A percentile compares a stretch with the other conserved stretches of the same genome.
These are phyloP conservation scores for Lasiosphaeris hirsuta DNA, from an alignment of 495 filamentous ascomycete genomes.

Conservation along the genomic window DNA sequence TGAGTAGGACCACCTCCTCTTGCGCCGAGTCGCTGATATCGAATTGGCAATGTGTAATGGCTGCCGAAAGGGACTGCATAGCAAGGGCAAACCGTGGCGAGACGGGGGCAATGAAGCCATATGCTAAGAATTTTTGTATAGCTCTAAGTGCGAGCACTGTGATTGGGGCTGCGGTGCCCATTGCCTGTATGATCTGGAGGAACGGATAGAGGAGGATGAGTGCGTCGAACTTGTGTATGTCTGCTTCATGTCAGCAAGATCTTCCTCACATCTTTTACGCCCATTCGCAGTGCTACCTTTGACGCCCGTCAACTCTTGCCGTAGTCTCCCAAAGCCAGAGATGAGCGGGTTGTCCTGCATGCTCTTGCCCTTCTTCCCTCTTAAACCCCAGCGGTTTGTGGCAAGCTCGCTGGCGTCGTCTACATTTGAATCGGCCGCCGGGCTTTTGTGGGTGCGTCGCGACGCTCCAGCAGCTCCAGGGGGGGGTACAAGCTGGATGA, in stretches of 20 bases:
- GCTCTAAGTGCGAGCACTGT: conserved; percentile 91
- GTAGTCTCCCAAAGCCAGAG: conserved; percentile 84
- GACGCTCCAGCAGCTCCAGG: conserved; percentile 28
- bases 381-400: conserved; percentile 73
- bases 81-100: conserved; percentile 83
- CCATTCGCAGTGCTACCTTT: conserved; percentile 53
- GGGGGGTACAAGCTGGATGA: conserved; percentile 46
- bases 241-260: conserved; percentile 38
- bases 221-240: conserved; percentile 86
- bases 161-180: conserved; percentile 91
- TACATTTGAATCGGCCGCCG: conserved; percentile 15
- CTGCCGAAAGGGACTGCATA: conserved; percentile 92
- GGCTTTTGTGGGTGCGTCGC: conserved; percentile 33
- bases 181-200: conserved; percentile 94
- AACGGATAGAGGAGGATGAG: conserved; percentile 91
- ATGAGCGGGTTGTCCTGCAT: conserved; percentile 98
- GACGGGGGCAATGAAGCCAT: conserved; percentile 78
- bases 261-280: not conserved
- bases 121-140: conserved; percentile 96
- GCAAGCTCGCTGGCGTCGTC: conserved; percentile 43
- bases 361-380: conserved; percentile 96
- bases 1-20: conserved; percentile 88
- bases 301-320: conserved; percentile 86
- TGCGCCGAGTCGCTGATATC: conserved; percentile 92
- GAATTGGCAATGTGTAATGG: conserved; percentile 96